phyloP scores from a whole-genome alignment of 352 stramenopile genomes.

The Albugo laibachii region DNA sequence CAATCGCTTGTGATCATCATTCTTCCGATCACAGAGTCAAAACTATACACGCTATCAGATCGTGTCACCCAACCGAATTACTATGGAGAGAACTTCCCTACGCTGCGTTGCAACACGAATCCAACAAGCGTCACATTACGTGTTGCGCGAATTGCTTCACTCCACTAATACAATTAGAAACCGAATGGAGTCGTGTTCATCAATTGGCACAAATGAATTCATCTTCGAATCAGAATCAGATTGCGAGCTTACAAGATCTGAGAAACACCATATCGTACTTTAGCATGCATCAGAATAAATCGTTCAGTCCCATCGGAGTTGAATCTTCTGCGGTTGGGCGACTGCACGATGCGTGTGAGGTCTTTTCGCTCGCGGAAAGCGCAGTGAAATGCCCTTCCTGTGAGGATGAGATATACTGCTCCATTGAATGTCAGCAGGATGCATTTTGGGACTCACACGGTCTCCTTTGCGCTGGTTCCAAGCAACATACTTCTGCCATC shows the following conservation, averaged over 20 bases:
- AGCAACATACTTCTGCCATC: conserved; percentile 35
- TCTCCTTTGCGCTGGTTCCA: conserved; percentile 40
- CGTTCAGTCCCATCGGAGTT: background rate
- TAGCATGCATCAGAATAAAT: background rate
- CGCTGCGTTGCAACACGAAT: conserved; percentile 45
- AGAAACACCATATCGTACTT: background rate
- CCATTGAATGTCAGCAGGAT: conserved; percentile 33
- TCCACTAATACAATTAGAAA: conserved; percentile 39
- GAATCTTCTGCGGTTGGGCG: too few species aligned
- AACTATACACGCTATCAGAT: conserved; percentile 34
- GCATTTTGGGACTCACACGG: conserved; percentile 59
- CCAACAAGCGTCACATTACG: conserved; percentile 50
- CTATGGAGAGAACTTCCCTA: conserved; percentile 39
- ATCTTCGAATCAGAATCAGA: background rate
- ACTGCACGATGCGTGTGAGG: background rate
- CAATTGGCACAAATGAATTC: conserved; percentile 3
- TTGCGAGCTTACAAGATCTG: too few species aligned
- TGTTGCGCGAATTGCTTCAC: conserved; percentile 70
- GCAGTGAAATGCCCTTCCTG: conserved; percentile 21
- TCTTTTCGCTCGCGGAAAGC: conserved; percentile 31
- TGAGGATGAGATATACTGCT: conserved; percentile 67
- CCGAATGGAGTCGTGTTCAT: conserved; percentile 27
- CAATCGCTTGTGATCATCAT: conserved; percentile 1
- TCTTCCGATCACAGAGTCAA: conserved; percentile 41
- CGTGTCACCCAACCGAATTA: conserved; percentile 30